Percentiles rank a stretch among this genome's conserved stretches.
Evolutionary conservation across 306 rosid species (phyloP).

Genomic region (Cyclanthera cordifolia): DNA sequence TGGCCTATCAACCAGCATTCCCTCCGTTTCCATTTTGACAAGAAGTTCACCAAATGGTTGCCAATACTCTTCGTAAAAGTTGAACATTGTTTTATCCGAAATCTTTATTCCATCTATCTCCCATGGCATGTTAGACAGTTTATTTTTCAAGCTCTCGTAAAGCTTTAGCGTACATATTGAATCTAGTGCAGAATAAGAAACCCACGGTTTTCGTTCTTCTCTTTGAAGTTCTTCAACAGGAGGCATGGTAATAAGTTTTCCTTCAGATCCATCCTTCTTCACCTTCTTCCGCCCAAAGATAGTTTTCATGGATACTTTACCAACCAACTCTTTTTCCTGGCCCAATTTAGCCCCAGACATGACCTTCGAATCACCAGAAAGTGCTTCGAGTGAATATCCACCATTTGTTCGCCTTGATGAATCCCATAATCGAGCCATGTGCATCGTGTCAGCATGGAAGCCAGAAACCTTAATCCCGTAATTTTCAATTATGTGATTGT

Average conservation of each 20-base stretch:
- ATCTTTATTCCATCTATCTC: slow-evolving; percentile 23
- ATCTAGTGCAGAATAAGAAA: slow-evolving; percentile 47
- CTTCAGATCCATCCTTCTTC: slow-evolving; percentile 43
- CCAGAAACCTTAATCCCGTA: slow-evolving; percentile 83
- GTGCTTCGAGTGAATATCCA: slow-evolving; percentile 94
- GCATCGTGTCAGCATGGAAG: slow-evolving; percentile 97
- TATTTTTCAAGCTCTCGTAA: slow-evolving; percentile 36
- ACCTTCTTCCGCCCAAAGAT: slow-evolving; percentile 45
- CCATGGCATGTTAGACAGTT: slow-evolving; percentile 24
- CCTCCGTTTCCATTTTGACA: slow-evolving; percentile 82
- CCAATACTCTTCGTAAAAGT: slow-evolving; percentile 81
- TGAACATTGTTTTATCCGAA: slow-evolving; percentile 49
- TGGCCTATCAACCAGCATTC: slow-evolving; percentile 81
- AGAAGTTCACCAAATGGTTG: slow-evolving; percentile 84
- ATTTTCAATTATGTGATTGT: slow-evolving; percentile 78
- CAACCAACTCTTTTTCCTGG: slow-evolving; percentile 30
- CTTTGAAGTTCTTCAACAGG: slow-evolving; percentile 90
- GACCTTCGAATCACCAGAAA: slow-evolving; percentile 50
- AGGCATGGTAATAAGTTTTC: slow-evolving; percentile 46
- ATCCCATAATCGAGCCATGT: slow-evolving; percentile 97
- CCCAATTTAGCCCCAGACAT: slow-evolving; percentile 43
- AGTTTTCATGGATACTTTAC: slow-evolving; percentile 49
- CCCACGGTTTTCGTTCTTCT: slow-evolving; percentile 48
- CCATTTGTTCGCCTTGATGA: slow-evolving; percentile 71
- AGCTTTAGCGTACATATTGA: slow-evolving; percentile 44